Evolutionary conservation across 106 monocot species (phyloP).

Genomic region (Ottelia alismoides): DNA sequence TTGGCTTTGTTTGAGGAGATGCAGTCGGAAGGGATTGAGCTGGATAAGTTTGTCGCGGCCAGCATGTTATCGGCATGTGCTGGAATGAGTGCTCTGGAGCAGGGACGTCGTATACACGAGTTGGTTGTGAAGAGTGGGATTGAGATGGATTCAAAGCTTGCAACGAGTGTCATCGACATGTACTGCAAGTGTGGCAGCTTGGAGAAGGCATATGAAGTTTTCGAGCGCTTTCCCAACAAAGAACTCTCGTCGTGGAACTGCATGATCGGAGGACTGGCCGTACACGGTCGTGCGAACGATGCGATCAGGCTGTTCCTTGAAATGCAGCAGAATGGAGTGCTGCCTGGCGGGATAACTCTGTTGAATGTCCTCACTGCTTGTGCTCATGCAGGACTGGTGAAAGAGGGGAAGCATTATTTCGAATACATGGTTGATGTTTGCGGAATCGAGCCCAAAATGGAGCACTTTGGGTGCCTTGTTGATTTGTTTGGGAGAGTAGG

Average conservation of each 20-base stretch:
- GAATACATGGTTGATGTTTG: constrained; percentile 24
- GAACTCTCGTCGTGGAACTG: constrained; percentile 55
- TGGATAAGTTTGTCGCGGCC: constrained; percentile 48
- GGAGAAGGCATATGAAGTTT: constrained; percentile 47
- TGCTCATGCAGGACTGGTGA: constrained; percentile 50
- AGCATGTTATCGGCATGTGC: constrained; percentile 68
- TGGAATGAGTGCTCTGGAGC: constrained; percentile 39
- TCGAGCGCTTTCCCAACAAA: constrained; percentile 23
- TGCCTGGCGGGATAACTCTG: constrained; percentile 62
- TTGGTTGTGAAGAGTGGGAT: constrained; percentile 27
- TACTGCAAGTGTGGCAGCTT: constrained; percentile 82
- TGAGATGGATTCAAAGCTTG: constrained; percentile 51
- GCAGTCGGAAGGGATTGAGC: constrained; percentile 23
- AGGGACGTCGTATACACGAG: constrained; percentile 54
- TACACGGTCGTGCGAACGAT: constrained; percentile 35
- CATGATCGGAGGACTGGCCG: constrained; percentile 75
- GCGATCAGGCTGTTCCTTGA: constrained; percentile 45
- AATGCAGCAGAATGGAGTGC: constrained; percentile 39
- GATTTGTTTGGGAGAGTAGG: constrained; percentile 70
- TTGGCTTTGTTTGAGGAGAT: constrained; percentile 43
- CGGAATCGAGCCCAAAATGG: constrained; percentile 47
- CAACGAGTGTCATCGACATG: constrained; percentile 69
- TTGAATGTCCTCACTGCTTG: constrained; percentile 67
- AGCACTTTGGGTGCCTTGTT: constrained; percentile 79
- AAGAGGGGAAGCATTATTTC: constrained; percentile 43